phyloP scores from a whole-genome alignment of 768 basidiomycete genomes.

The Tulasnella sp. region DNA sequence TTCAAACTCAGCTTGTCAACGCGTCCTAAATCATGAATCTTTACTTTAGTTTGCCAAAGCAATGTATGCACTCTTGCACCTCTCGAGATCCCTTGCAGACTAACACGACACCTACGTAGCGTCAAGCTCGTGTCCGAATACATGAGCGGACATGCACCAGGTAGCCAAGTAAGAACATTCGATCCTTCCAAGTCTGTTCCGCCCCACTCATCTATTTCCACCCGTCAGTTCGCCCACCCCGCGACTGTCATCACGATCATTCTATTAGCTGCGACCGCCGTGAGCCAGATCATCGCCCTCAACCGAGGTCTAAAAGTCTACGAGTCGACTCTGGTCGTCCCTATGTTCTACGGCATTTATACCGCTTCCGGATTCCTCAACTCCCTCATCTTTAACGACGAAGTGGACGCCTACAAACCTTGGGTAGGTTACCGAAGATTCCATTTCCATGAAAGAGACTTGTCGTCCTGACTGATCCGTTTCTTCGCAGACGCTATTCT shows the following conservation, averaged over 20 bases:
- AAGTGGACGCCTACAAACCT: slow-evolving; percentile 71
- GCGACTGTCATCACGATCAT: slow-evolving; percentile 64
- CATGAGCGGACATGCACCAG: slow-evolving; percentile 73
- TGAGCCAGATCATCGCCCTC: slow-evolving; percentile 83
- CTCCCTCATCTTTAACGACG: slow-evolving; percentile 66
- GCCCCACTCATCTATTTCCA: background rate
- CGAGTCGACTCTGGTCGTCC: slow-evolving; percentile 84
- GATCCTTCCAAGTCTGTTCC: background rate
- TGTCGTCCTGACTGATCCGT: too few species aligned
- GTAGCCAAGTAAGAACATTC: background rate
- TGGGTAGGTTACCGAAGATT: slow-evolving; percentile 41
- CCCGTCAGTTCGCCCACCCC: slow-evolving; percentile 52
- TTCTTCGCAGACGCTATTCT: slow-evolving; percentile 44
- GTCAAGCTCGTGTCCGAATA: slow-evolving; percentile 70
- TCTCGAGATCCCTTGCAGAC: background rate
- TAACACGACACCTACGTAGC: slow-evolving; percentile 27
- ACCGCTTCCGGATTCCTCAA: slow-evolving; percentile 69
- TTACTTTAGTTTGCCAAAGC: slow-evolving; percentile 48
- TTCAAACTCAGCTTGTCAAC: background rate
- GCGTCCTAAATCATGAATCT: background rate
- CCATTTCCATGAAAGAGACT: background rate
- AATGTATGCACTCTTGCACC: slow-evolving; percentile 34
- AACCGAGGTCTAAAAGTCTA: slow-evolving; percentile 85
- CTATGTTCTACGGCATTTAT: slow-evolving; percentile 90
- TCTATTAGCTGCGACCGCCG: slow-evolving; percentile 53